Percentiles rank a stretch among this genome's conserved stretches.
Evolutionary conservation across 768 basidiomycete species (phyloP).

Genomic region (Udeniomyces megalosporus): DNA sequence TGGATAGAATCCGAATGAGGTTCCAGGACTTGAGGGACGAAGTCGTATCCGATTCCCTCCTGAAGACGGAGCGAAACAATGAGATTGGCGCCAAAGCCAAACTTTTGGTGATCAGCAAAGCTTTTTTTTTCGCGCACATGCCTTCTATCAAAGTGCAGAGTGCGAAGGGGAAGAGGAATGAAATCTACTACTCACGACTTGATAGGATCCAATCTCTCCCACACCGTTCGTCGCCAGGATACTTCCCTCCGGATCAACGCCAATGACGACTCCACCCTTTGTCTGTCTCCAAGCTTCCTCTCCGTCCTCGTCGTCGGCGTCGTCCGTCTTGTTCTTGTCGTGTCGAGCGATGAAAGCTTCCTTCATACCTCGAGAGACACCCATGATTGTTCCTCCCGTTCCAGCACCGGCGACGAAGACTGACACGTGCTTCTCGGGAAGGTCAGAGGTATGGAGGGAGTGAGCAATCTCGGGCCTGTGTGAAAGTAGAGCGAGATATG

Average conservation of each 20-base stretch:
- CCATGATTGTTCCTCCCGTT: constrained; percentile 82
- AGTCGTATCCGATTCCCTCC: constrained; percentile 67
- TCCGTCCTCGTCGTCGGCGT: neutral
- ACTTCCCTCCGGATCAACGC: constrained; percentile 64
- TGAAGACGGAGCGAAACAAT: neutral
- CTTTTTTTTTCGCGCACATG: too few species aligned
- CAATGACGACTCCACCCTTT: constrained; percentile 41
- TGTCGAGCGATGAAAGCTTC: neutral
- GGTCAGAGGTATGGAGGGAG: constrained; percentile 41
- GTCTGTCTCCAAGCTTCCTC: constrained; percentile 1
- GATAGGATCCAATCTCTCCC: neutral
- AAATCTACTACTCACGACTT: neutral
- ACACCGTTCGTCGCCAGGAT: constrained; percentile 5
- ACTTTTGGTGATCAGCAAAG: neutral
- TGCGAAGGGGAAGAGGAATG: neutral
- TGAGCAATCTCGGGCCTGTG: constrained; percentile 65
- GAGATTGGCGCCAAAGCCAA: neutral
- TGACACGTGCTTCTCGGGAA: constrained; percentile 34
- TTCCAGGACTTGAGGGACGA: neutral
- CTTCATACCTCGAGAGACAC: constrained; percentile 33
- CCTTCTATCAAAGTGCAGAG: too few species aligned
- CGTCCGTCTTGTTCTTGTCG: neutral
- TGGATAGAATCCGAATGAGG: neutral
- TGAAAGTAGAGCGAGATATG: too few species aligned
- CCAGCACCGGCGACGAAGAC: constrained; percentile 74